Percentiles rank a stretch among this genome's conserved stretches.
Conservation (phyloP, 2,329 filamentous ascomycete species). For the Ceratocystis alfenasii region DNA sequence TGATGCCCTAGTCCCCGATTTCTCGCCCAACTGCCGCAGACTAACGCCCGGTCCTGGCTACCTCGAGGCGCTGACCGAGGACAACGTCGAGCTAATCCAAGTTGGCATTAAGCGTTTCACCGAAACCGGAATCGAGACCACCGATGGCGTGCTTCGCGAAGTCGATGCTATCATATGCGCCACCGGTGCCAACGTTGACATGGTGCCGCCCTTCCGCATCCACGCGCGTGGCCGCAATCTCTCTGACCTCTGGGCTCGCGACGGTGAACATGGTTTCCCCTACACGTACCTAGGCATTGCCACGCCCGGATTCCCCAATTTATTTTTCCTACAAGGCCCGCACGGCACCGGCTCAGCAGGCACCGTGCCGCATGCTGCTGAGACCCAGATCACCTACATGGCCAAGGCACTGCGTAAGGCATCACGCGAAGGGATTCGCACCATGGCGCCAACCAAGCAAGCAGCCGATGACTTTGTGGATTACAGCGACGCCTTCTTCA, state of each 20-base stretch:
- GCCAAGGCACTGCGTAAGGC: constrained; percentile 58
- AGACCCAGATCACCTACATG: constrained; percentile 53
- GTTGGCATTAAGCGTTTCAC: constrained; percentile 48
- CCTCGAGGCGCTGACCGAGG: constrained; percentile 49
- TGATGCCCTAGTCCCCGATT: constrained; percentile 47
- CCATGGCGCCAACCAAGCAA: constrained; percentile 43
- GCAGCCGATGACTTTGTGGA: constrained; percentile 54
- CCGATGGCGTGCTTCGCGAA: constrained; percentile 43
- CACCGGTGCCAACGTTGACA: constrained; percentile 52
- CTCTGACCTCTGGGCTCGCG: constrained; percentile 41
- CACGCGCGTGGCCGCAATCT: constrained; percentile 39
- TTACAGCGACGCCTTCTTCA: constrained; percentile 46
- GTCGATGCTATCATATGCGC: constrained; percentile 57
- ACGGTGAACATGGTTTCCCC: constrained; percentile 35
- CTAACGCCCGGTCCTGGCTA: constrained; percentile 56
- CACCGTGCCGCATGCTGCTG: constrained; percentile 54
- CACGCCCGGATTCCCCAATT: constrained; percentile 54
- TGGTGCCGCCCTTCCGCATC: constrained; percentile 50
- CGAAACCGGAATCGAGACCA: constrained; percentile 46
- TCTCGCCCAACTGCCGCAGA: constrained; percentile 51
- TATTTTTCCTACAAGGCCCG: constrained; percentile 53
- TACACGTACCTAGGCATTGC: constrained; percentile 55
- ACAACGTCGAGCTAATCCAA: constrained; percentile 51
- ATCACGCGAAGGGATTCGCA: constrained; percentile 51
- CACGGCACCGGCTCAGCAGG: constrained; percentile 48